Conservation (phyloP, 2,329 filamentous ascomycete genomes). For the Uncinocarpus reesii region DNA sequence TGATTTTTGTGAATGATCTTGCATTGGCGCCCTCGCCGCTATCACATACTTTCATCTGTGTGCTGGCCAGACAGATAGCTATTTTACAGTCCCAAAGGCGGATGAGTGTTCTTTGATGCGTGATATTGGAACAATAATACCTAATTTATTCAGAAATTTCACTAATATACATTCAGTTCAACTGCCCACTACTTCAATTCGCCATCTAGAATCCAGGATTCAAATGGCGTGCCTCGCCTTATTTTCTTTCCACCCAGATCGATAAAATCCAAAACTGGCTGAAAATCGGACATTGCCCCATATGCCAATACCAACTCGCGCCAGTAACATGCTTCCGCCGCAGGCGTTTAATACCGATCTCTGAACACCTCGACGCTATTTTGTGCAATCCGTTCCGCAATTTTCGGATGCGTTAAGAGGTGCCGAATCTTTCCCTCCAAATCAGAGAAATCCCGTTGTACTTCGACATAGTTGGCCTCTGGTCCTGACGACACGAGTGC, state of each 20-base stretch:
- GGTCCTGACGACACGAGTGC: slow-evolving; percentile 38
- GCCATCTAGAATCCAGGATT: slow-evolving; percentile 31
- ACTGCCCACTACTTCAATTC: neutral
- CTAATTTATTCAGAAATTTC: neutral
- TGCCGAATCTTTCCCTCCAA: slow-evolving; percentile 37
- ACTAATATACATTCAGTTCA: neutral
- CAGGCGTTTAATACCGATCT: slow-evolving; percentile 45
- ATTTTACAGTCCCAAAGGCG: neutral
- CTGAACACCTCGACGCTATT: slow-evolving; percentile 42
- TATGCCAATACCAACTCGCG: slow-evolving; percentile 37
- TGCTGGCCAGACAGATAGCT: neutral
- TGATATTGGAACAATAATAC: neutral
- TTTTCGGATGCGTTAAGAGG: slow-evolving; percentile 35
- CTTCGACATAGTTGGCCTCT: slow-evolving; percentile 42
- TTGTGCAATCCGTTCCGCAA: slow-evolving; percentile 42
- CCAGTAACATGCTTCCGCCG: slow-evolving; percentile 49
- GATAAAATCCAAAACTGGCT: slow-evolving; percentile 29
- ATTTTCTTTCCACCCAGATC: slow-evolving; percentile 23
- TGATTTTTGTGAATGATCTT: neutral
- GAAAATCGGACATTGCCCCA: slow-evolving; percentile 33
- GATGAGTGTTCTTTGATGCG: neutral
- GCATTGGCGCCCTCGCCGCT: neutral
- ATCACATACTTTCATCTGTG: neutral
- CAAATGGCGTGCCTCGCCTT: slow-evolving; percentile 31
- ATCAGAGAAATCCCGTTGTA: slow-evolving; percentile 48